Conservation (phyloP, 352 stramenopile genomes). For the Thraustochytrium striatum region DNA sequence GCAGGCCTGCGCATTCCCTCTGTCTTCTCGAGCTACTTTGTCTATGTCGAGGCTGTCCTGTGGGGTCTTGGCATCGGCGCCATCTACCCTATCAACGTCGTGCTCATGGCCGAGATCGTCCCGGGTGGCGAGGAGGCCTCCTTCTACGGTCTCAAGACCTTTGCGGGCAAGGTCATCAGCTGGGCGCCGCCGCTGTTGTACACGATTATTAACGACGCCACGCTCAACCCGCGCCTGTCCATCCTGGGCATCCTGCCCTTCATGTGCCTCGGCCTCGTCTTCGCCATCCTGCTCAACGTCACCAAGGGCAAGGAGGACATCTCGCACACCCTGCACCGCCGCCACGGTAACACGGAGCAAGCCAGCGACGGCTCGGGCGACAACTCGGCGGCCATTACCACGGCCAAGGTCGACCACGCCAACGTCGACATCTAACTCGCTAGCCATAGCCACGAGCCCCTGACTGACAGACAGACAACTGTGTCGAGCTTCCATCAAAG, state of each 20-base stretch:
- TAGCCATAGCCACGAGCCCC: too few species aligned
- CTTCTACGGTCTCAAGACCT: slow-evolving; percentile 28
- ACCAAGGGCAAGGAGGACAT: slow-evolving; percentile 22
- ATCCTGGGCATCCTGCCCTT: slow-evolving; percentile 8
- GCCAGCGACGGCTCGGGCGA: too few species aligned
- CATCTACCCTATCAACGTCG: slow-evolving; percentile 32
- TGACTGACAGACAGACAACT: too few species aligned
- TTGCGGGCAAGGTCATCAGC: slow-evolving; percentile 19
- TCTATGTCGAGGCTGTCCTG: slow-evolving; percentile 8
- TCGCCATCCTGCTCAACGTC: slow-evolving; percentile 21
- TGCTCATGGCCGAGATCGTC: slow-evolving; percentile 33
- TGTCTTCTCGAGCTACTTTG: background rate
- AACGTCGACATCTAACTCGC: background rate
- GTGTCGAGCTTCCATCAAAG: too few species aligned
- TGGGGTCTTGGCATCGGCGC: slow-evolving; percentile 36
- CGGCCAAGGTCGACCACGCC: background rate
- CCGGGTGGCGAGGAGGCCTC: slow-evolving; percentile 9
- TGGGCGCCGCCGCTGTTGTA: slow-evolving; percentile 12
- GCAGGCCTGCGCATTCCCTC: background rate
- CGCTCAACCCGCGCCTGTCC: background rate
- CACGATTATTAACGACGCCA: slow-evolving; percentile 40
- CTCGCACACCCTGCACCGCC: slow-evolving; percentile 1
- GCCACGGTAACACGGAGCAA: background rate
- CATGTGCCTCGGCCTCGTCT: background rate
- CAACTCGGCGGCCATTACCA: too few species aligned